Base-by-base conservation (phyloP, 305 asterid genomes). In the Fraxinus nigra region DNA sequence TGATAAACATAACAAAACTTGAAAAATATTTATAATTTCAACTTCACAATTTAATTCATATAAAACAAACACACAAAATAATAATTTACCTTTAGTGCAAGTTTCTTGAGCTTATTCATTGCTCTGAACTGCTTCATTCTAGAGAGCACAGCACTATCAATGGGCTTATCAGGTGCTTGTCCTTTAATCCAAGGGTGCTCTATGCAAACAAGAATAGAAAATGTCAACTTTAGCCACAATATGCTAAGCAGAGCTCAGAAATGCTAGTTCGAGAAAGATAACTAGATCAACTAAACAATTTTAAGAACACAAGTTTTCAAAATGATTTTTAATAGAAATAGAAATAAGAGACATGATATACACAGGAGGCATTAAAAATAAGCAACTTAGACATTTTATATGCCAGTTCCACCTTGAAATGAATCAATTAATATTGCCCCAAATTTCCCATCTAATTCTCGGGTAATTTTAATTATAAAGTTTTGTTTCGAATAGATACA, bases 101-200 rank as follows among this genome's bases (percentile, higher is more conserved):
- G 92, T 89, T 93, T 92, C 90, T 91, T 91, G 84, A 93, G 94
- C 88, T 93, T 93, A 85, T 91, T 93, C 95, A 91, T 91, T 72
- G 97, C 95, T 86, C 97, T 89, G 90, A 93, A 93, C 87, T 93
- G 97, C 92, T 91, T 91, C 97, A 93, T 93, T 88, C 97, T 85
- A 65, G 95, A 88, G 82, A 93, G 93, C 67, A 93, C 97, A 0
- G 95, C 97, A 83, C 95, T 93, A 63, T 89, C 92, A 59, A 93
- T 90, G 65, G 90, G 93, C 85, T 90, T 90, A 86, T 91, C 95
- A 22, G 95, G 84, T 67, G 97, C 97, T 81, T 93, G 94, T 81
- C 97, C 97, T 86, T 87, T 91, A 78, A 93, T 84, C 97, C 97
- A 93, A 32, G 93, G 95, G 86, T 93, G 97, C 79, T 88, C 97